phyloP scores from a whole-genome alignment of 192 early-diverging fungal genomes.

The Linnemannia zychae region DNA sequence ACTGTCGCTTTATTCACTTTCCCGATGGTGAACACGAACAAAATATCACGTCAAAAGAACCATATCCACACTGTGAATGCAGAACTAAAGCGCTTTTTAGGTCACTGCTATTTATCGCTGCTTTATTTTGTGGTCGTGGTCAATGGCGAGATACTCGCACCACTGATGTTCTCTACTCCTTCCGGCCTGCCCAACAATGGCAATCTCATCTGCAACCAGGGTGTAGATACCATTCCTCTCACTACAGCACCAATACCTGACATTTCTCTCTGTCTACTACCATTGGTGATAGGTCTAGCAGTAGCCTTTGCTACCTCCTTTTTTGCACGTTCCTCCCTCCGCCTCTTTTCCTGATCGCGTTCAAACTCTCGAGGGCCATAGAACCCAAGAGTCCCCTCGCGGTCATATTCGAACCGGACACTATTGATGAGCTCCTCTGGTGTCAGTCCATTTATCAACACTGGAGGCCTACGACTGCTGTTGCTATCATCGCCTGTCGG shows the following conservation, averaged over 20 bases:
- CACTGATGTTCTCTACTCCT: background rate
- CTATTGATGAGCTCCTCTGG: conserved; percentile 25
- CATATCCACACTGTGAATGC: too few species aligned
- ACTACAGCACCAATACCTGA: background rate
- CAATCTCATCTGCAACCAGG: background rate
- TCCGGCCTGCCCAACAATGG: background rate
- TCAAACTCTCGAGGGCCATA: conserved; percentile 27
- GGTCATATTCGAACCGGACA: conserved; percentile 26
- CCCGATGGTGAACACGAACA: too few species aligned
- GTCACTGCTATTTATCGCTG: too few species aligned
- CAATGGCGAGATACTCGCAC: background rate
- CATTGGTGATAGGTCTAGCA: background rate
- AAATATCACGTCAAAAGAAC: too few species aligned
- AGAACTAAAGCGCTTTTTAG: too few species aligned
- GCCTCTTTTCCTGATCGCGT: conserved; percentile 16
- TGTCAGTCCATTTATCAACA: conserved; percentile 37
- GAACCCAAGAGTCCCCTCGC: conserved; percentile 23
- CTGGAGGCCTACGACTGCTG: background rate
- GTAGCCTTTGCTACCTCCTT: background rate
- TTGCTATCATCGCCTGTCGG: too few species aligned
- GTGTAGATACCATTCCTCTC: background rate
- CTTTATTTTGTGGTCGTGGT: background rate
- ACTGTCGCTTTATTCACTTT: too few species aligned
- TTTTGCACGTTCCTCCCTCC: background rate
- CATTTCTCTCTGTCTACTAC: background rate